phyloP scores from a whole-genome alignment of 495 filamentous ascomycete genomes.

The Tetracladium marchalianum region DNA sequence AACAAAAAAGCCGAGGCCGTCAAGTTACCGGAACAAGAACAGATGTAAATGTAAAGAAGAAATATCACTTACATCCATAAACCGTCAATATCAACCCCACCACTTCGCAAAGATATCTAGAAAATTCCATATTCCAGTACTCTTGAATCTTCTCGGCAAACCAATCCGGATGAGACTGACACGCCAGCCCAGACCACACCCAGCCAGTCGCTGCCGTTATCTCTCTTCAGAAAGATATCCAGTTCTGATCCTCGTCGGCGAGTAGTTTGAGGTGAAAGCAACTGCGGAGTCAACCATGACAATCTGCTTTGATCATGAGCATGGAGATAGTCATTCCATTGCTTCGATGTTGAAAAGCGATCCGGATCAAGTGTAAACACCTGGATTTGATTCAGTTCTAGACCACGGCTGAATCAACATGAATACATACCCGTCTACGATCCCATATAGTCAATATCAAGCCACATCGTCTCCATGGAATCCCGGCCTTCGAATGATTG shows the following conservation, averaged over 20 bases:
- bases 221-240: slow-evolving; percentile 54
- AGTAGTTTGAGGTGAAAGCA: slow-evolving; percentile 52
- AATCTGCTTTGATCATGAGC: slow-evolving; percentile 58
- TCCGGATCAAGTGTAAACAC: slow-evolving; percentile 68
- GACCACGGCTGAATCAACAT: too few species aligned
- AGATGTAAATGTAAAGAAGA: too few species aligned
- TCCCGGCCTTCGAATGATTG: slow-evolving; percentile 63
- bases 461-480: slow-evolving; percentile 88
- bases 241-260: slow-evolving; percentile 48
- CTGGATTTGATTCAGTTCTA: slow-evolving; percentile 18
- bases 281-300: slow-evolving; percentile 86
- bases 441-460: slow-evolving; percentile 59
- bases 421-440: background rate
- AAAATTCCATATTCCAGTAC: slow-evolving; percentile 69
- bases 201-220: slow-evolving; percentile 57
- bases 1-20: too few species aligned
- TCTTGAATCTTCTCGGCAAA: slow-evolving; percentile 53
- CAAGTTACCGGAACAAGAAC: too few species aligned
- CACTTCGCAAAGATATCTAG: slow-evolving; percentile 53
- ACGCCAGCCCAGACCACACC: slow-evolving; percentile 83
- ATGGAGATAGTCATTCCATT: slow-evolving; percentile 11
- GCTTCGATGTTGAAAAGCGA: slow-evolving; percentile 50
- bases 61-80: slow-evolving; percentile 51
- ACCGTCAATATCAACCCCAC: slow-evolving; percentile 71
- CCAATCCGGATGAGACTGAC: slow-evolving; percentile 79